Percentiles rank a stretch among this genome's conserved stretches.
These are phyloP conservation scores for Ilyonectria destructans DNA, from an alignment of 2,329 filamentous ascomycete species.

Conservation along the genomic window DNA sequence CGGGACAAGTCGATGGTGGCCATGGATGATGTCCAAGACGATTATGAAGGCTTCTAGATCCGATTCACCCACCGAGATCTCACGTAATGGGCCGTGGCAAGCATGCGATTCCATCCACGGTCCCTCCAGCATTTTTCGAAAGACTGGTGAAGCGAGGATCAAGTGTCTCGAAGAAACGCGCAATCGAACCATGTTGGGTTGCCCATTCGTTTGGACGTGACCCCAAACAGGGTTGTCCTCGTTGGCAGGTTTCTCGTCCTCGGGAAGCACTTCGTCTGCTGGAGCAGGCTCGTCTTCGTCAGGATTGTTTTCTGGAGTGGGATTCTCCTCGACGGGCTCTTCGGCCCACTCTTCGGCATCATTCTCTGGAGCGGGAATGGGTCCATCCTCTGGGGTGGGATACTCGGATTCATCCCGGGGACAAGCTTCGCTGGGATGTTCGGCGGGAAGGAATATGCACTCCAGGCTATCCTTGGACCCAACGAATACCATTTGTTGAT, in stretches of 20 bases:
- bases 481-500: too few species aligned
- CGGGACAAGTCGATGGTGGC: slow-evolving; percentile 45
- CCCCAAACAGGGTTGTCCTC: background rate
- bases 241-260: too few species aligned
- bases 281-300: too few species aligned
- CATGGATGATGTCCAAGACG: slow-evolving; percentile 51
- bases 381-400: too few species aligned
- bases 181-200: background rate
- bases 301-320: too few species aligned
- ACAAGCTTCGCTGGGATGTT: too few species aligned
- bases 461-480: too few species aligned
- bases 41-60: slow-evolving; percentile 49
- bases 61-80: slow-evolving; percentile 43
- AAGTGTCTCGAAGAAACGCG: slow-evolving; percentile 36
- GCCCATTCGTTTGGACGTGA: background rate
- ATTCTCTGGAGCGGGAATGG: too few species aligned
- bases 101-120: slow-evolving; percentile 19
- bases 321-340: too few species aligned
- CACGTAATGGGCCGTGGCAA: slow-evolving; percentile 16
- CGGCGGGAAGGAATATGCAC: background rate
- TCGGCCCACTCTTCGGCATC: too few species aligned
- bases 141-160: slow-evolving; percentile 36
- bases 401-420: too few species aligned
- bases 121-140: slow-evolving; percentile 35
- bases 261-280: background rate